These are phyloP conservation scores for Medicago arabica DNA, from an alignment of 306 rosid species.

Conservation along the genomic window DNA sequence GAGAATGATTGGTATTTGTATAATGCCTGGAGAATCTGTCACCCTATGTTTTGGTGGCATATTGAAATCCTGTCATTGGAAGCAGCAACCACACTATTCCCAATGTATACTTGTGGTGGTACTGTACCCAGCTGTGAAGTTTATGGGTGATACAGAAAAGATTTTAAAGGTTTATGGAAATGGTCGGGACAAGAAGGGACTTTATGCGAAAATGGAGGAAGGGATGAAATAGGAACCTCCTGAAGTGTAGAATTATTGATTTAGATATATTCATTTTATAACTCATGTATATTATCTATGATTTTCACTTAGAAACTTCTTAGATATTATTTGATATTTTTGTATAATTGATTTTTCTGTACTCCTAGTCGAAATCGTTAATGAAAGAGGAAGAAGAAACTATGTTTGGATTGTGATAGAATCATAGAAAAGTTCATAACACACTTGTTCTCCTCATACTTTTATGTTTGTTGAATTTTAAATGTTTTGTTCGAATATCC, in stretches of 20 bases:
- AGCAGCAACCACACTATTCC: conserved; percentile 42
- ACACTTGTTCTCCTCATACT: neutral
- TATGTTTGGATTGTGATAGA: conserved; percentile 36
- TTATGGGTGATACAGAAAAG: conserved; percentile 18
- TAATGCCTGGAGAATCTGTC: conserved; percentile 44
- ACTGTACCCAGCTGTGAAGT: conserved; percentile 42
- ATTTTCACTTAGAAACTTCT: conserved; percentile 37
- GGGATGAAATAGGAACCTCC: conserved; percentile 38
- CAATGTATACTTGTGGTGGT: conserved; percentile 42
- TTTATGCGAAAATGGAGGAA: conserved; percentile 21
- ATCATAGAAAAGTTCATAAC: conserved; percentile 15
- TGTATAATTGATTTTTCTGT: conserved; percentile 39
- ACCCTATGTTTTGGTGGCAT: conserved; percentile 34
- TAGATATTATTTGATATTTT: conserved; percentile 38
- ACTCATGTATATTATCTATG: conserved; percentile 41
- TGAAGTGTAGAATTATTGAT: conserved; percentile 41
- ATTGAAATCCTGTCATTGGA: conserved; percentile 36
- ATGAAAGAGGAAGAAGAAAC: conserved; percentile 30
- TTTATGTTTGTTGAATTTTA: neutral
- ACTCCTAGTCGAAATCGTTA: conserved; percentile 2
- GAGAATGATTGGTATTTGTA: conserved; percentile 39
- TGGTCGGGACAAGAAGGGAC: conserved; percentile 29
- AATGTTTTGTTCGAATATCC: neutral
- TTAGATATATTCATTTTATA: conserved; percentile 57
- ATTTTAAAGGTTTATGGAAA: conserved; percentile 36